phyloP scores from a whole-genome alignment of 176 grass and related monocot species.

The Aegilops bicornis region DNA sequence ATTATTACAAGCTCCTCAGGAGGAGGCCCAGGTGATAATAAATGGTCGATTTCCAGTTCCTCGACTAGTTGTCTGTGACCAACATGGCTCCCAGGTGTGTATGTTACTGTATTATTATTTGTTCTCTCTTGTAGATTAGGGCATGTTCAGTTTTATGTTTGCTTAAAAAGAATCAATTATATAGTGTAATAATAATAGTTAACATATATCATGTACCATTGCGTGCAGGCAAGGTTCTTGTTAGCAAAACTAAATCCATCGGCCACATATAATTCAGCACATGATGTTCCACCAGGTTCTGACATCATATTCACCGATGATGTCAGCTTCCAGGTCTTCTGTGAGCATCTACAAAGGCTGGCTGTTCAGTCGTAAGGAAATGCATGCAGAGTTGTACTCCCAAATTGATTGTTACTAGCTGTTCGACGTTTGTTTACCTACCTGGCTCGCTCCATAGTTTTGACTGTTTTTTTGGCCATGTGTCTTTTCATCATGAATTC shows the following conservation, averaged over 20 bases:
- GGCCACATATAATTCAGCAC: constrained; percentile 76
- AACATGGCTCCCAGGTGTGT: constrained; percentile 93
- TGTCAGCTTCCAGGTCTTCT: constrained; percentile 99
- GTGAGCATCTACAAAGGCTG: constrained; percentile 92
- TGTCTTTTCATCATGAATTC: background rate
- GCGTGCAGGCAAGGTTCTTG: constrained; percentile 90
- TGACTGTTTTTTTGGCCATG: background rate
- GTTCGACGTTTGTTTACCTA: constrained; percentile 26
- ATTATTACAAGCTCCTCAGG: constrained; percentile 84
- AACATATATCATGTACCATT: background rate
- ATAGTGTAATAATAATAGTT: background rate
- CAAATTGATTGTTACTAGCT: constrained; percentile 14
- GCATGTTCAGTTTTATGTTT: background rate
- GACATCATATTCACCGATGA: constrained; percentile 97
- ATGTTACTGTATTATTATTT: constrained; percentile 20
- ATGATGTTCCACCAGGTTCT: constrained; percentile 85
- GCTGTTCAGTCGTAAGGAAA: constrained; percentile 84
- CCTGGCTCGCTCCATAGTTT: constrained; percentile 21
- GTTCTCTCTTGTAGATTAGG: background rate
- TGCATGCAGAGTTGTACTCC: constrained; percentile 32
- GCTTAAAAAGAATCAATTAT: background rate
- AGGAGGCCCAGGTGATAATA: constrained; percentile 81
- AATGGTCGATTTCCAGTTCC: constrained; percentile 87
- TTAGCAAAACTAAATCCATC: constrained; percentile 95
- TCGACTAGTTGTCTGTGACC: constrained; percentile 95